These are phyloP conservation scores for Penicillium olsonii DNA, from an alignment of 2,329 filamentous ascomycete genomes.

Conservation along the genomic window DNA sequence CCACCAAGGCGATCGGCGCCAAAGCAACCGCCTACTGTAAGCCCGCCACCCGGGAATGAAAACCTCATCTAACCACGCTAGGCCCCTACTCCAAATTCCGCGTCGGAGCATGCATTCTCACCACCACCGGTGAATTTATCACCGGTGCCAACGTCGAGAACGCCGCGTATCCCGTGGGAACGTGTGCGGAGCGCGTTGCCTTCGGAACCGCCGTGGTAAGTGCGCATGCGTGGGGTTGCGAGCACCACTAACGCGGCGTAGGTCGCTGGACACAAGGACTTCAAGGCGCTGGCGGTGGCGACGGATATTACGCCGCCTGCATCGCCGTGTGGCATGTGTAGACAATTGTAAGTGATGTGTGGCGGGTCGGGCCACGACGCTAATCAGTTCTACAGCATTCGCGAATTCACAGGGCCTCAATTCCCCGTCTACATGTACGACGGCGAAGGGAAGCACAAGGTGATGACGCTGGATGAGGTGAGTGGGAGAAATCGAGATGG, in stretches of 20 bases:
- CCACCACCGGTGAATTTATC: conserved; percentile 57
- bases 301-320: conserved; percentile 71
- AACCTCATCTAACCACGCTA: conserved; percentile 28
- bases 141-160: conserved; percentile 91
- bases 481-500: conserved; percentile 7
- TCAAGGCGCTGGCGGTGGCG: conserved; percentile 80
- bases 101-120: conserved; percentile 80
- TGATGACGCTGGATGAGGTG: conserved; percentile 44
- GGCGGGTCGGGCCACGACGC: neutral
- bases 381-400: conserved; percentile 54
- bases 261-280: conserved; percentile 53
- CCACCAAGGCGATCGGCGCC: conserved; percentile 65
- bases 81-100: conserved; percentile 88
- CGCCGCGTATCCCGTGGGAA: conserved; percentile 88
- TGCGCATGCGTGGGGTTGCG: neutral
- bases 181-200: conserved; percentile 90
- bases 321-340: conserved; percentile 90
- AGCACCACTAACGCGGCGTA: conserved; percentile 15
- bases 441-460: conserved; percentile 65
- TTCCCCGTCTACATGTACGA: conserved; percentile 93
- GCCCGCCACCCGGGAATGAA: conserved; percentile 27
- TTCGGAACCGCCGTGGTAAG: conserved; percentile 72
- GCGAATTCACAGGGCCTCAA: conserved; percentile 69
- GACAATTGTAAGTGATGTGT: conserved; percentile 72
- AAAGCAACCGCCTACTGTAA: conserved; percentile 80